Evolutionary conservation across 2,329 filamentous ascomycete genomes (phyloP).

Genomic region (Arthroderma sp.): DNA sequence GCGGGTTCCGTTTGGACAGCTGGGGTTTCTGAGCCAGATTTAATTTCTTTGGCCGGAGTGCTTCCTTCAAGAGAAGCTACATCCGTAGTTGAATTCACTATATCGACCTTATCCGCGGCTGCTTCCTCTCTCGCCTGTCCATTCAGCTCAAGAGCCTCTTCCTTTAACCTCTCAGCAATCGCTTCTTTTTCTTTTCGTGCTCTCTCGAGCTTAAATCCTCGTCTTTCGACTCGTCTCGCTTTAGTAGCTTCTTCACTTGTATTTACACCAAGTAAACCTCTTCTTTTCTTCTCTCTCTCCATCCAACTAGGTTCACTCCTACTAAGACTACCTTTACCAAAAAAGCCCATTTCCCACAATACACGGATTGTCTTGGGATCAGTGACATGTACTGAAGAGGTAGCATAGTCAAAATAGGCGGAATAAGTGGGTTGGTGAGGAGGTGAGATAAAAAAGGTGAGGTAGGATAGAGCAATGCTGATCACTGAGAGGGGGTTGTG

Average conservation of each 20-base stretch:
- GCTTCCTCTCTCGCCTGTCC: too few relatives aligned
- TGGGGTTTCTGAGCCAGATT: too few relatives aligned
- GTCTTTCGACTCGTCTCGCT: slow-evolving; percentile 64
- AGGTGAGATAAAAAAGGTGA: slow-evolving; percentile 55
- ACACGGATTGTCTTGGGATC: slow-evolving; percentile 62
- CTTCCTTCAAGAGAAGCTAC: too few relatives aligned
- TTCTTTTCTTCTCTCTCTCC: slow-evolving; percentile 62
- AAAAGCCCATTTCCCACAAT: slow-evolving; percentile 95
- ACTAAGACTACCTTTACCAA: slow-evolving; percentile 84
- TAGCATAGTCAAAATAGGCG: slow-evolving; percentile 69
- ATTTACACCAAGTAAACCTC: slow-evolving; percentile 48
- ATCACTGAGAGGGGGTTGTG: slow-evolving; percentile 83
- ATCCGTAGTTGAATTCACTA: too few relatives aligned
- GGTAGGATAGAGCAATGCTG: slow-evolving; percentile 63
- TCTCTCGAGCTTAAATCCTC: slow-evolving; percentile 76
- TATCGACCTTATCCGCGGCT: too few relatives aligned
- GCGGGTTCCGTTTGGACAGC: slow-evolving; percentile 7
- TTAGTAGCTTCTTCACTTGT: slow-evolving; percentile 76
- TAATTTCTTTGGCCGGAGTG: too few relatives aligned
- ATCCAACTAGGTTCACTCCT: slow-evolving; percentile 93
- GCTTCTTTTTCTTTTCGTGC: slow-evolving; percentile 77
- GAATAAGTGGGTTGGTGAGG: slow-evolving; percentile 51
- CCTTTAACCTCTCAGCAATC: slow-evolving; percentile 56
- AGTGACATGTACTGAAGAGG: slow-evolving; percentile 71
- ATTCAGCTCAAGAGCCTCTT: slow-evolving; percentile 27